Base-by-base conservation (phyloP, 2,329 filamentous ascomycete genomes). In the Berkeleyomyces rouxiae region DNA sequence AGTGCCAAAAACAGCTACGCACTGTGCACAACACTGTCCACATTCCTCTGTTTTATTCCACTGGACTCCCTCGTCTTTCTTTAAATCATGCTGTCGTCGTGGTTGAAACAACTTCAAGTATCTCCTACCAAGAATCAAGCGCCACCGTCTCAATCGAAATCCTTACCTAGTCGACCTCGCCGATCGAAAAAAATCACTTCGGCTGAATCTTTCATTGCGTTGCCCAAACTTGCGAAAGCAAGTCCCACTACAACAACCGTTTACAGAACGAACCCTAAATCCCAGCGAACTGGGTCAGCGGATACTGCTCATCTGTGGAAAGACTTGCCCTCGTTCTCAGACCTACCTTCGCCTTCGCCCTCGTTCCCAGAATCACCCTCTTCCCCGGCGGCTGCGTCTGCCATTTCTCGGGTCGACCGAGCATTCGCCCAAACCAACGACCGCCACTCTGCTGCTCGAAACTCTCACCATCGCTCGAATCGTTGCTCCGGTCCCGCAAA, bases 191-290 rank as follows among this genome's bases (percentile, higher is more conserved):
- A 47, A 13, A 13, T 59, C 55, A 33, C 42, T 9, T 44, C 40
- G 10, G 33, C 61, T 51, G 16, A 37, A 16, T 16, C 55, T 33
- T 63, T 23, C 39, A 23, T 39, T 46, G 37, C 40, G 10, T 51
- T 51, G 37, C 39, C 58, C 16, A 57, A 42, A 40, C 47, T 59
- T 40, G 44, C 59, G 53, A 62, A 59, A 13, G 46, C 61, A 42
- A 57, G 53, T 61, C 63, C 63, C 63, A 61, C 61, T 51, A 16
- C 42, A 46, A 44, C 43, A 47, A 37, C 59, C 46, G 44, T 11
- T 23, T 36, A 53, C 39, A 59, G 40, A 37, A 36, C 62, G 39
- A 64, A 61, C 63, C 61, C 59, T 61, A 62, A 59, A 53, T 61
- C 11, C 49, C 63, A 44, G 36, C 40, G 53, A 49, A 46, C 53